Evolutionary conservation across 2,329 filamentous ascomycete genomes (phyloP), one percentile per base, ranked within the genome.

Genomic region (Cercospora sesami): DNA sequence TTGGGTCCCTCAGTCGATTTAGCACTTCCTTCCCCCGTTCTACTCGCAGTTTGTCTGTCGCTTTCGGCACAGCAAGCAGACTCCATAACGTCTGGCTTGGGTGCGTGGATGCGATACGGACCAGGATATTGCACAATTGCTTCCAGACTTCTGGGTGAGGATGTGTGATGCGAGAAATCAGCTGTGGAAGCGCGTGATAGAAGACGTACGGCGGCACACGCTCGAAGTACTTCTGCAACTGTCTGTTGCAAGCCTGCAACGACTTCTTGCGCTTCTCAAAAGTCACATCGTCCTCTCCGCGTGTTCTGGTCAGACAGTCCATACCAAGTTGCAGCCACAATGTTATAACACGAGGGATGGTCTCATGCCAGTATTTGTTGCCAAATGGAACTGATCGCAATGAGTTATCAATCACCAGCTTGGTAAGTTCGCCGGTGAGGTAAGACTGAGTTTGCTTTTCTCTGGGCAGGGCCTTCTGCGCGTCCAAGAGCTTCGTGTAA

Each of bases 351-450:
- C 96, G 91, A 0, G 95, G 96, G 36, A 99, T 83, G 0, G 94
- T 97, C 79, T 98, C 94, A 75, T 97, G 96, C 53, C 97, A 87
- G 79, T 98, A 97, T 80, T 98, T 99, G 58, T 93, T 95, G 33
- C 95, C 95, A 73, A 90, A 94, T 30, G 89, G 89, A 55, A 97
- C 86, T 2, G 94, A 96, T 30, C 94, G 88, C 55, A 97, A 84
- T 75, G 96, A 97, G 77, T 96, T 97, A 75, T 97, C 93, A 71
- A 98, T 92, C 39, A 99, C 92, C 16, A 97, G 85, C 76, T 94
- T 93, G 2, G 93, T 89, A 21, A 90, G 88, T 77, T 97, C 94
- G 45, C 95, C 96, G 10, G 87, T 91, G 65, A 95, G 81, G 74
- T 75, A 81, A 12, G 78, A 70, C 28, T 79, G 73, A 31, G 78